Conservation (phyloP, 192 early-diverging fungal species). For the Coemansia asiatica region DNA sequence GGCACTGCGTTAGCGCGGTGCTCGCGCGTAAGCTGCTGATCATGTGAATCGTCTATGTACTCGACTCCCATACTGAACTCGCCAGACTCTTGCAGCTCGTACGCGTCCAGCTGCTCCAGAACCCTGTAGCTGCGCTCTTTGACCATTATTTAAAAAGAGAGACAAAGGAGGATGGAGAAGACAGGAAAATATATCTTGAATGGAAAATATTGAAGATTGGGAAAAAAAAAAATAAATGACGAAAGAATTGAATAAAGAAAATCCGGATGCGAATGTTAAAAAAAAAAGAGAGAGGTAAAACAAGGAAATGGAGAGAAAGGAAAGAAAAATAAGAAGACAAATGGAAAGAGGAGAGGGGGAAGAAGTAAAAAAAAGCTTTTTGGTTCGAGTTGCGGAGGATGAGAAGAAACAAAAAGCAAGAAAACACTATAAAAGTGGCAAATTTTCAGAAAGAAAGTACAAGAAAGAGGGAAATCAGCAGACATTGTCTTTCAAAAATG, state of each 20-base stretch:
- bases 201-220: neutral
- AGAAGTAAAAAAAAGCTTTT: neutral
- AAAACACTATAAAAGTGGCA: neutral
- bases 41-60: constrained; percentile 20
- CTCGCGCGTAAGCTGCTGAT: constrained; percentile 31
- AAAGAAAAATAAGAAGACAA: neutral
- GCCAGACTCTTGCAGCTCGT: constrained; percentile 40
- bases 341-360: neutral
- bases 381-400: no score
- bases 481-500: neutral
- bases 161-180: constrained; percentile 2
- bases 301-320: neutral
- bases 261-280: neutral
- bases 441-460: neutral
- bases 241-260: neutral
- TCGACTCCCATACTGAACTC: constrained; percentile 23
- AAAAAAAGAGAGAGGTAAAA: neutral
- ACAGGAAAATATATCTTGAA: constrained; percentile 14
- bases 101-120: constrained; percentile 55
- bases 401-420: no score
- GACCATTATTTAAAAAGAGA: constrained; percentile 15
- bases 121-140: constrained; percentile 55
- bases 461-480: neutral
- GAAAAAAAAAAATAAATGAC: neutral
- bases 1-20: constrained; percentile 38